These are phyloP conservation scores for Atalantia buxifolia DNA, from an alignment of 345 rosid species.

Conservation along the genomic window DNA sequence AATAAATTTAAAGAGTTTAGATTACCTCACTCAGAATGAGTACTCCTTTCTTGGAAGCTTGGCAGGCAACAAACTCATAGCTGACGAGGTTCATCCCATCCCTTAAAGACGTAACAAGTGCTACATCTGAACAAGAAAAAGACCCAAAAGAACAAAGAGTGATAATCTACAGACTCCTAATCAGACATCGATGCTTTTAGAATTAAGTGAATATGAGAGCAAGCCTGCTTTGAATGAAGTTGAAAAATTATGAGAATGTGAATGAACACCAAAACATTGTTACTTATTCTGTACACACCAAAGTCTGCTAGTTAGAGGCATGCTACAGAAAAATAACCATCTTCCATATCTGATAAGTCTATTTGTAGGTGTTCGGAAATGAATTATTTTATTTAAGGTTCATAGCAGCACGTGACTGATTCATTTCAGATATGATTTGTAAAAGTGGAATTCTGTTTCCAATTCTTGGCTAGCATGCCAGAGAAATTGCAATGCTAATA, in stretches of 20 bases:
- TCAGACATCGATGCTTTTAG: not conserved
- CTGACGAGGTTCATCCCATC: slow-evolving; percentile 71
- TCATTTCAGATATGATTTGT: not conserved
- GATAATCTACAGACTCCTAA: not conserved
- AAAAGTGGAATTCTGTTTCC: not conserved
- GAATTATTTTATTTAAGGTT: not conserved
- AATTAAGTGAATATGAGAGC: not conserved
- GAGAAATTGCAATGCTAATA: not conserved
- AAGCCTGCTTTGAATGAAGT: not conserved
- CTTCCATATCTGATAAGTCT: not conserved
- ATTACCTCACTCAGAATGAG: slow-evolving; percentile 60
- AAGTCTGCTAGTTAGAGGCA: not conserved
- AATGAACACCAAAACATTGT: not conserved
- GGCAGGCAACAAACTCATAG: slow-evolving; percentile 66
- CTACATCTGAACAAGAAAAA: slow-evolving; percentile 40
- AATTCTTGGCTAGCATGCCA: not conserved
- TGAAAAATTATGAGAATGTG: not conserved
- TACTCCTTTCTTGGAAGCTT: slow-evolving; percentile 61
- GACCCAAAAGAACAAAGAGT: not conserved
- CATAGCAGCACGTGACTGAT: not conserved
- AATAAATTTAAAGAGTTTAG: not conserved
- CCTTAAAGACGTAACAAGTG: slow-evolving; percentile 56
- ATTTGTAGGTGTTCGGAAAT: not conserved
- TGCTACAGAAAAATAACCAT: not conserved
- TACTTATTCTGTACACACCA: not conserved